Base-by-base conservation (phyloP, 148 eudicot genomes). In the Agrostemma githago region DNA sequence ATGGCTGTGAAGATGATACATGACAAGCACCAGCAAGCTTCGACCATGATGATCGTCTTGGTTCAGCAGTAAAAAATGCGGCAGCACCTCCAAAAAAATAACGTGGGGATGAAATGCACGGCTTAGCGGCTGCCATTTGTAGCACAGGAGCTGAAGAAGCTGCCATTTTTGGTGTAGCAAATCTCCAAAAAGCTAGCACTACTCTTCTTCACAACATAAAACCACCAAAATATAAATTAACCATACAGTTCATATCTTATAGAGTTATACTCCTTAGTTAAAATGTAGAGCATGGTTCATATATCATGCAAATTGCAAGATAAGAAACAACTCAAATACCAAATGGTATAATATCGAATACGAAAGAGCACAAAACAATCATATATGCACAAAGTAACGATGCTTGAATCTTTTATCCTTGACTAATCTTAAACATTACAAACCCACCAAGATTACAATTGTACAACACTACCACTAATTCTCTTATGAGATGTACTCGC, bases 91-190 rank as follows among this genome's bases (percentile, higher is more conserved):
- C 83, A 44, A 84, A 65, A 75, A 86, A 73, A 44, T 60, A 83
- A 21, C 78, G 75, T 57, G 85, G 75, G 58, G 88, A 78, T 11
- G 84, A 77, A 77, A 87, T 70, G 73, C 83, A 80, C 20, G 89
- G 88, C 77, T 82, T 87, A 51, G 79, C 82, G 57, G 85, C 83
- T 53, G 84, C 80, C 40, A 86, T 77, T 70, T 91, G 98, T 79
- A 88, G 72, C 69, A 91, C 86, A 72, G 88, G 69, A 77, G 96
- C 86, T 79, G 88, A 84, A 54, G 84, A 77, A 72, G 89, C 89
- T 43, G 88, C 91, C 97, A 91, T 93, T 78, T 79, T 83, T 80
- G 71, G 65, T 75, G 39, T 46, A 53, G 60, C 37, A 11, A 8
- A 66, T 57, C 74, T 68, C 11, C 39, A 34, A 16, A 61, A 48